A percentile compares a stretch with the other conserved stretches of the same genome.
phyloP scores from a whole-genome alignment of 2,329 filamentous ascomycete genomes.

The Tolypocladium pustulatum region DNA sequence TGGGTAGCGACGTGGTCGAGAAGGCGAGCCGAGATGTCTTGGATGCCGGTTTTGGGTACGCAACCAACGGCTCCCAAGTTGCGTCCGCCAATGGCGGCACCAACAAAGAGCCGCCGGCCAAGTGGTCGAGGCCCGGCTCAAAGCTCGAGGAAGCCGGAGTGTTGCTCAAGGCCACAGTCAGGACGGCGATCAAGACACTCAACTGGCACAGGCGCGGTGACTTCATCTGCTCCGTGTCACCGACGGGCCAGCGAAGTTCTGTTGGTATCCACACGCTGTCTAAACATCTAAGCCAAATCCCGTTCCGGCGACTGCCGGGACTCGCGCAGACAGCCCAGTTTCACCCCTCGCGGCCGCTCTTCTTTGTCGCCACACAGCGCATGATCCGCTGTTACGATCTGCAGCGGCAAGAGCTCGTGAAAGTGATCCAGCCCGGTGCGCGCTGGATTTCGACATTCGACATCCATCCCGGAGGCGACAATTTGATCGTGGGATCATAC shows the following conservation, averaged over 20 bases:
- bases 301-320: slow-evolving; percentile 70
- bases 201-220: slow-evolving; percentile 92
- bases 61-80: slow-evolving; percentile 51
- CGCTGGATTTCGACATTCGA: slow-evolving; percentile 91
- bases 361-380: slow-evolving; percentile 93
- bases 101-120: slow-evolving; percentile 66
- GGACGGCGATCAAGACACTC: slow-evolving; percentile 73
- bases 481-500: slow-evolving; percentile 88
- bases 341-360: slow-evolving; percentile 83
- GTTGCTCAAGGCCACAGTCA: slow-evolving; percentile 68
- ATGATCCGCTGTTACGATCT: slow-evolving; percentile 91
- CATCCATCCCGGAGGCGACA: slow-evolving; percentile 86
- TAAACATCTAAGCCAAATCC: slow-evolving; percentile 89
- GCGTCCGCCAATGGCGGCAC: slow-evolving; percentile 32
- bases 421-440: slow-evolving; percentile 86
- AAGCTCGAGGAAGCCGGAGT: slow-evolving; percentile 70
- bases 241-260: slow-evolving; percentile 64
- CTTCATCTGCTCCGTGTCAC: slow-evolving; percentile 87
- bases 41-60: slow-evolving; percentile 88
- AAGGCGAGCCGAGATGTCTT: slow-evolving; percentile 64
- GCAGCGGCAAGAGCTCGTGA: slow-evolving; percentile 80
- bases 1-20: slow-evolving; percentile 64
- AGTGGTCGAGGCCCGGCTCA: slow-evolving; percentile 71
- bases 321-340: slow-evolving; percentile 83
- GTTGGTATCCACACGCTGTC: slow-evolving; percentile 92